Conservation (phyloP, 169 alveolate genomes). For the Besnoitia besnoiti region DNA sequence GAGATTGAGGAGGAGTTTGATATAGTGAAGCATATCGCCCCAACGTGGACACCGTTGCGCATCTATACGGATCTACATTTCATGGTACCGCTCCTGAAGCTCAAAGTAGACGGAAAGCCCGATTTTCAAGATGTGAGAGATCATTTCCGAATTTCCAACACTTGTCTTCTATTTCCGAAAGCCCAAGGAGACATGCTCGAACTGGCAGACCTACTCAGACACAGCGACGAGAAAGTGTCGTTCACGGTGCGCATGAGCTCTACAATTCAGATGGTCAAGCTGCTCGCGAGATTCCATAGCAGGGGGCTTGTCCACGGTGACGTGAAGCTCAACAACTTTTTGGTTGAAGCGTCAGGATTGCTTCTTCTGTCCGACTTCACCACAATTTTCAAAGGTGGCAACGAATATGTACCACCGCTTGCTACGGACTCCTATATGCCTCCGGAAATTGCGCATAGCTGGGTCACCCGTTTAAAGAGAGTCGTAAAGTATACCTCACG, state of each 20-base stretch:
- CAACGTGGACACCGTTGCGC: background rate
- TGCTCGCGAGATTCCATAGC: background rate
- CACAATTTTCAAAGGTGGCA: background rate
- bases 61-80: background rate
- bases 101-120: background rate
- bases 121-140: background rate
- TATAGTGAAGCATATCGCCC: background rate
- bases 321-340: background rate
- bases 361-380: constrained; percentile 25
- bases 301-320: background rate
- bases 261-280: constrained; percentile 18
- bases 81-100: background rate
- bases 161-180: background rate
- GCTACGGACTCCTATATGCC: background rate
- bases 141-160: background rate
- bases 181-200: background rate
- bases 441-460: background rate
- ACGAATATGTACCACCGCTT: background rate
- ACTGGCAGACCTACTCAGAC: background rate
- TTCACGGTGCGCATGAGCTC: background rate
- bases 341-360: background rate
- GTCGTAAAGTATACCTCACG: background rate
- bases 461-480: background rate
- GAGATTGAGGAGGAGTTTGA: background rate
- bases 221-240: background rate